These are phyloP conservation scores for Globomyces sp. DNA, from an alignment of 371 early-diverging fungal species.

Conservation along the genomic window DNA sequence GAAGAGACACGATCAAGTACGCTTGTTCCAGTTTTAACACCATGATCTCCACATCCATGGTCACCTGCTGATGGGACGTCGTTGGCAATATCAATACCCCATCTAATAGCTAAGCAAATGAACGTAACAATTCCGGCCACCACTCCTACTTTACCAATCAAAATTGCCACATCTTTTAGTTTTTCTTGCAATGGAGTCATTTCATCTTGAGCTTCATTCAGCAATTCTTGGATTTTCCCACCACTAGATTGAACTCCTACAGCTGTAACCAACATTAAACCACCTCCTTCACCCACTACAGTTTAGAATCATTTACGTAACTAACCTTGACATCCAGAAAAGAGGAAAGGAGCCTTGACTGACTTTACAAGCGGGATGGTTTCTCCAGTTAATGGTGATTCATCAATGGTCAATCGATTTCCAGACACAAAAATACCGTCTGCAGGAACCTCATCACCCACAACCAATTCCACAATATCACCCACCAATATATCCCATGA, in stretches of 20 bases:
- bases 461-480: conserved; percentile 53
- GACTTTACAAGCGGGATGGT: conserved; percentile 61
- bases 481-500: conserved; percentile 56
- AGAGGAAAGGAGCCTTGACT: conserved; percentile 71
- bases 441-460: conserved; percentile 61
- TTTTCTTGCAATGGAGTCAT: conserved; percentile 91
- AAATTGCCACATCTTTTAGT: conserved; percentile 80
- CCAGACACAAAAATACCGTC: conserved; percentile 41
- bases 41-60: too few relatives aligned
- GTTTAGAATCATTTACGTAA: conserved; percentile 25
- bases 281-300: conserved; percentile 88
- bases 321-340: conserved; percentile 68
- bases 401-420: conserved; percentile 42
- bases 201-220: conserved; percentile 69
- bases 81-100: conserved; percentile 60
- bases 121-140: conserved; percentile 83
- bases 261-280: conserved; percentile 77
- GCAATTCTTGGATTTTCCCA: conserved; percentile 80
- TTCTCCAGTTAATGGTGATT: conserved; percentile 82
- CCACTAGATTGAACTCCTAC: conserved; percentile 74
- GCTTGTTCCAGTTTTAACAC: conserved; percentile 41
- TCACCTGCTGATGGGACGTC: conserved; percentile 5
- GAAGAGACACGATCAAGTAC: conserved; percentile 60
- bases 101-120: conserved; percentile 76
- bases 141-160: conserved; percentile 92